Evolutionary conservation across 306 rosid genomes (phyloP).

Genomic region (Spatholobus suberectus): DNA sequence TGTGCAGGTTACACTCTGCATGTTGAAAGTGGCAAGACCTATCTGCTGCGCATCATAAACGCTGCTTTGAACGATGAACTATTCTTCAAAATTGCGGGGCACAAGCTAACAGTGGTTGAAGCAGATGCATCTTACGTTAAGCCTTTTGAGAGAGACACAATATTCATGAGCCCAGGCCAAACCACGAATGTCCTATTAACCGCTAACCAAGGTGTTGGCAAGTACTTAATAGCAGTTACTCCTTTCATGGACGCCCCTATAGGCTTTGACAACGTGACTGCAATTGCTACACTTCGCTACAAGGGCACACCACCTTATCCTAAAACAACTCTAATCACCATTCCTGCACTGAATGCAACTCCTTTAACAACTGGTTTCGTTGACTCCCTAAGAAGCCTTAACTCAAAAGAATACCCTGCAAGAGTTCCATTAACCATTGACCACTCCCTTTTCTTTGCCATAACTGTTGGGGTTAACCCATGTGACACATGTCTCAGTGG

Average conservation of each 20-base stretch:
- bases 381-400: slow-evolving; percentile 70
- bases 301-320: slow-evolving; percentile 52
- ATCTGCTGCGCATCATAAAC: slow-evolving; percentile 72
- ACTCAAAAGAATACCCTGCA: slow-evolving; percentile 66
- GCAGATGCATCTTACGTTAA: slow-evolving; percentile 75
- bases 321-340: slow-evolving; percentile 43
- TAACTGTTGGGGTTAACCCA: slow-evolving; percentile 62
- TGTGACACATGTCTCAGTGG: slow-evolving; percentile 59
- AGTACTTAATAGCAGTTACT: slow-evolving; percentile 63
- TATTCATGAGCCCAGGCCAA: slow-evolving; percentile 79
- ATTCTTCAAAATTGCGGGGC: slow-evolving; percentile 77
- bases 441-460: slow-evolving; percentile 63
- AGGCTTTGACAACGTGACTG: slow-evolving; percentile 62
- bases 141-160: slow-evolving; percentile 70
- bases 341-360: slow-evolving; percentile 74
- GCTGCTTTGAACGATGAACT: slow-evolving; percentile 78
- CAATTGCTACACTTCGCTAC: slow-evolving; percentile 62
- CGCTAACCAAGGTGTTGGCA: slow-evolving; percentile 54
- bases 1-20: slow-evolving; percentile 66
- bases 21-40: slow-evolving; percentile 74
- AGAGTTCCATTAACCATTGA: slow-evolving; percentile 59
- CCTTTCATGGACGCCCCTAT: slow-evolving; percentile 87
- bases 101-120: slow-evolving; percentile 66
- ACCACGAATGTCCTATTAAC: slow-evolving; percentile 71
- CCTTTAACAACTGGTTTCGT: slow-evolving; percentile 46